Evolutionary conservation across 2,329 filamentous ascomycete genomes (phyloP), one percentile per base, ranked within the genome.

Genomic region (Fusarium subtropicale): DNA sequence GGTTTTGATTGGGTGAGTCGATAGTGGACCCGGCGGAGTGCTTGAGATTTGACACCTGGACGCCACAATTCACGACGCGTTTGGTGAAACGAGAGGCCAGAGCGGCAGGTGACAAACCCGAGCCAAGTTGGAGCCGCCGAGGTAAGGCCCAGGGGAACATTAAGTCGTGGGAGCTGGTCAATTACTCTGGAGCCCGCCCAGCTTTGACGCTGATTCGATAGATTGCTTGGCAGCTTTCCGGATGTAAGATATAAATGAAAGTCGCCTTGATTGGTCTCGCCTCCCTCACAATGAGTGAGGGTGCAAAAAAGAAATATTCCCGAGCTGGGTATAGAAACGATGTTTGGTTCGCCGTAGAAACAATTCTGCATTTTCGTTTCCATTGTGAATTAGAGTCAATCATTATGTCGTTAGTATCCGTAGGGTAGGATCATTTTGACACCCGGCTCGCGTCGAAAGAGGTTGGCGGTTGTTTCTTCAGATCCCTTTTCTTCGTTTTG

Each of bases 1-100:
- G 56, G n/a, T 34, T 46, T 22, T 56, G 54, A 55, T 68, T 64
- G 61, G 61, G 44, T 22, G 15, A 13, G 7, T 4, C 24, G 24
- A 12, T 9, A 33, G 57, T 60, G 66, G 65, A 18, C 11, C 18
- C 20, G 18, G 57, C 47, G 60, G 67, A 56, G 54, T 46, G 51
- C 46, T 22, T 47, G 51, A 69, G 71, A 68, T 72, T 74, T 74
- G 69, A 63, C 71, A 74, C 64, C 67, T 52, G 18, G n/a, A n/a
- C 62, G 69, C 69, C 60, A 71, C 47, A 56, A 51, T 64, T 18
- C 33, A 50, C 56, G 34, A 39, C 53, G 56, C 50, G 62, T 60
- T 26, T 69, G 52, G 63, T 70, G 68, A 68, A 61, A 69, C 66
- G 56, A 63, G 30, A 55, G 52, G 28, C 52, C 44, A 46, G 44